A percentile compares a stretch with the other conserved stretches of the same genome.
Evolutionary conservation across 2,329 filamentous ascomycete species (phyloP).

Genomic region (Aspergillus viridinutans): DNA sequence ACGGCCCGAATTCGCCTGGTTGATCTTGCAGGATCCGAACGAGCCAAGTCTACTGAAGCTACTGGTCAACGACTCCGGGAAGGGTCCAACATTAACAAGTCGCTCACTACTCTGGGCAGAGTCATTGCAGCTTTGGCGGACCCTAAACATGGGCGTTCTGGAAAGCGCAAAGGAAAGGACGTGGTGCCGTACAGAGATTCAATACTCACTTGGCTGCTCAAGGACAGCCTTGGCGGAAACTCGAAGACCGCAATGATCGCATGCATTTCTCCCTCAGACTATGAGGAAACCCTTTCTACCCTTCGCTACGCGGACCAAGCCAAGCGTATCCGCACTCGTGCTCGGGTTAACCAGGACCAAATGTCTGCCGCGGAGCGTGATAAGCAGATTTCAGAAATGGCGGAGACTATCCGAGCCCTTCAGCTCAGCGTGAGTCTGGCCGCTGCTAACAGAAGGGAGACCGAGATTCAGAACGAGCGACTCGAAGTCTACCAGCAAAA

Average conservation of each 20-base stretch:
- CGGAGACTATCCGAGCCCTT: conserved; percentile 82
- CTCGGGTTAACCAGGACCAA: conserved; percentile 92
- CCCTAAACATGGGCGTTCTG: conserved; percentile 57
- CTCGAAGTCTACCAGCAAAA: conserved; percentile 93
- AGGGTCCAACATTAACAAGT: conserved; percentile 99
- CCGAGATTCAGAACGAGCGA: conserved; percentile 71
- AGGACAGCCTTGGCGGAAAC: conserved; percentile 93
- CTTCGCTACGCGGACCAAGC: conserved; percentile 96
- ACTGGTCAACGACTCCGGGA: conserved; percentile 87
- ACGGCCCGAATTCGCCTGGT: conserved; percentile 91
- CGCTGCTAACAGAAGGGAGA: conserved; percentile 67
- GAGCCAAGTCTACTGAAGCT: conserved; percentile 91
- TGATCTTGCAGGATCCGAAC: conserved; percentile 89
- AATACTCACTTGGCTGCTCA: conserved; percentile 77
- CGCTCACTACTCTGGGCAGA: conserved; percentile 86
- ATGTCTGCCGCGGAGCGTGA: conserved; percentile 90
- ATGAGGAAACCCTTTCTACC: conserved; percentile 94
- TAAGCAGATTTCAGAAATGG: conserved; percentile 90
- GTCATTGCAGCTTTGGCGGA: conserved; percentile 90
- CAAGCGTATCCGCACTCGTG: conserved; percentile 91
- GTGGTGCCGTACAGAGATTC: conserved; percentile 93
- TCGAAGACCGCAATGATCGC: conserved; percentile 99
- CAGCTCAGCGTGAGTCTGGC: conserved; percentile 68
- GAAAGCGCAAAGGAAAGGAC: conserved; percentile 60
- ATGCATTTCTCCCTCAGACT: conserved; percentile 91